Evolutionary conservation across 2,329 filamentous ascomycete genomes (phyloP), one percentile per base, ranked within the genome.

Genomic region (Trichoderma aggressivum): DNA sequence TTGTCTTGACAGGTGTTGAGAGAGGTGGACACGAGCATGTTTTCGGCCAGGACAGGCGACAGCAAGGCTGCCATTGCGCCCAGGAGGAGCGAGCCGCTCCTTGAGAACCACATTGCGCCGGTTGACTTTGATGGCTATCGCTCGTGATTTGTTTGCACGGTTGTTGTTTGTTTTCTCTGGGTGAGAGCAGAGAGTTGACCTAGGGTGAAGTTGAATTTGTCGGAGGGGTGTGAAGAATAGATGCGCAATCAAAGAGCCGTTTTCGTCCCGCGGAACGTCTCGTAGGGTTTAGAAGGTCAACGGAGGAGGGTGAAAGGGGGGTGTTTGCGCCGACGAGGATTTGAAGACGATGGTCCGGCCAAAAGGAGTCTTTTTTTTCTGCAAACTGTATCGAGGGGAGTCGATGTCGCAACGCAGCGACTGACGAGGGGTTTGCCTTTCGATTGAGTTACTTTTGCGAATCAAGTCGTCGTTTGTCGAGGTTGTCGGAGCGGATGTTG

Each of bases 1-100:
- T 95, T 91, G 72, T 89, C 85, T 85, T 94, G 92, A 83, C 94
- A 98, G 59, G 92, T 88, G 81, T 93, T 94, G 75, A 98, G 87
- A 28, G 94, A 97, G 79, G 88, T 92, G 69, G 94, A 96, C 76
- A 90, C 86, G 77, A 98, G 92, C 78, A 93, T 85, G 74, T 86
- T 86, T 78, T 72, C 71, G 11, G 89, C 77, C 26, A 53, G 21
- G 16, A 84, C 86, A 72, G 87, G 82, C 61, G 87, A 79, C 39
- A 81, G 75, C 70, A 85, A 71, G 43, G 82, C 77, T 72, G 83
- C 81, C 75, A 86, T 76, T 63, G 83, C 81, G 79, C 84, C 80
- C 74, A 87, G 77, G 61, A 71, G 61, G 47, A 61, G 32, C 60
- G 69, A 47, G 26, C 14, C n/a, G 62, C 62, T 66, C 69, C 69